Evolutionary conservation across 371 early-diverging fungal genomes (phyloP).

Genomic region (Fennellomyces sp.): DNA sequence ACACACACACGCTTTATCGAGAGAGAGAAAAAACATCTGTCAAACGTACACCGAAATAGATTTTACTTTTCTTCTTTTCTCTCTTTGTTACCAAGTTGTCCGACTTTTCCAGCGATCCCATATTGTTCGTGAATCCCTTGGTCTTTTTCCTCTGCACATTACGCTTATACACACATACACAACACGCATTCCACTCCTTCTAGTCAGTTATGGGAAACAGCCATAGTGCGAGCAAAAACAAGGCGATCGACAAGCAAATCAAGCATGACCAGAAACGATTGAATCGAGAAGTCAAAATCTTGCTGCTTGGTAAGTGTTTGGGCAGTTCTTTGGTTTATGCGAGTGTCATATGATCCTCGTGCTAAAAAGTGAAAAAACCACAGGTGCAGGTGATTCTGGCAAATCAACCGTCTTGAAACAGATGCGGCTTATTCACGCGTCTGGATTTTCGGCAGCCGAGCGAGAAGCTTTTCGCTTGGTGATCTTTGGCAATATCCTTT

Average conservation of each 20-base stretch:
- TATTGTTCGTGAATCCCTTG: background rate
- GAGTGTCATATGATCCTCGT: slow-evolving; percentile 4
- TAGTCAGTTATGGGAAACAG: slow-evolving; percentile 28
- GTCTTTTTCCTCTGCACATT: slow-evolving; percentile 9
- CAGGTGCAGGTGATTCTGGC: slow-evolving; percentile 97
- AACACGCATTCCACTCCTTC: background rate
- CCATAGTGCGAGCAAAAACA: slow-evolving; percentile 48
- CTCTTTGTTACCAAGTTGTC: too few relatives aligned
- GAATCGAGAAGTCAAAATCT: slow-evolving; percentile 87
- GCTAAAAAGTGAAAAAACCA: background rate
- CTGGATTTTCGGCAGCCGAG: slow-evolving; percentile 84
- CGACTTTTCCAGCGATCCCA: background rate
- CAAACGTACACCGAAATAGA: background rate
- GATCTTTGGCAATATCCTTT: slow-evolving; percentile 85
- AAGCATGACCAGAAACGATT: slow-evolving; percentile 73
- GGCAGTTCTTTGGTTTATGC: background rate
- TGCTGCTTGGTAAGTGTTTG: slow-evolving; percentile 77
- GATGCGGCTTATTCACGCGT: slow-evolving; percentile 94
- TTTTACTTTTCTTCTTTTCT: background rate
- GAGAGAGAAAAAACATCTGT: background rate
- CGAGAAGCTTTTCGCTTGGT: slow-evolving; percentile 84
- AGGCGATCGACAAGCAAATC: slow-evolving; percentile 79
- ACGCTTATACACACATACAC: background rate
- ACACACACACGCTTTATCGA: background rate
- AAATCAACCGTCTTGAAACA: slow-evolving; percentile 96